A percentile compares a stretch with the other conserved stretches of the same genome.
These are phyloP conservation scores for Fusarium nygamai DNA, from an alignment of 2,329 filamentous ascomycete species.

Conservation along the genomic window DNA sequence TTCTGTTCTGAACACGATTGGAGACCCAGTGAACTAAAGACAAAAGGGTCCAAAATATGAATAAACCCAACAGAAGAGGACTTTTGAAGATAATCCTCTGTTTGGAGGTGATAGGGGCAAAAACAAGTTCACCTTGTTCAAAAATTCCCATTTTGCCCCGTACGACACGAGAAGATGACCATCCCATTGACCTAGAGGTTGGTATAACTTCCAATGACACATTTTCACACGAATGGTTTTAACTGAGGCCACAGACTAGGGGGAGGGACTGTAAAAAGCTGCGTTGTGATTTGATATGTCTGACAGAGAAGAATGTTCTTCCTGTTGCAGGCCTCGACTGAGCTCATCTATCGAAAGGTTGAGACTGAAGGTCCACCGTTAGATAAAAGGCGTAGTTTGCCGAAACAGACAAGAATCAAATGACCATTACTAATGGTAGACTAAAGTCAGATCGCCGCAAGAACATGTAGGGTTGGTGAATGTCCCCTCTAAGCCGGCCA, in stretches of 20 bases:
- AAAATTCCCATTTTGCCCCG: neutral
- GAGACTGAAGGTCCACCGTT: neutral
- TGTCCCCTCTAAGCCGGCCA: neutral
- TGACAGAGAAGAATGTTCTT: neutral
- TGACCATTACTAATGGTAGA: neutral
- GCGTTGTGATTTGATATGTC: neutral
- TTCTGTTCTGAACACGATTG: rapidly evolving
- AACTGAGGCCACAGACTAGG: rapidly evolving
- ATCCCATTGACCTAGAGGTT: neutral
- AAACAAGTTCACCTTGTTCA: neutral
- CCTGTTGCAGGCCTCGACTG: neutral
- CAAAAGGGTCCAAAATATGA: too few relatives aligned
- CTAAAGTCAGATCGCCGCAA: neutral
- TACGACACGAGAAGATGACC: too few relatives aligned
- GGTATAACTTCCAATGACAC: rapidly evolving
- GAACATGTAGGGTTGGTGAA: neutral
- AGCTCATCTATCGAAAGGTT: neutral
- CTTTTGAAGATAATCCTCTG: too few relatives aligned
- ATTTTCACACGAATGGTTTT: rapidly evolving
- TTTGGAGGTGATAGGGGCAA: too few relatives aligned
- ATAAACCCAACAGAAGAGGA: neutral
- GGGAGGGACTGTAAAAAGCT: rapidly evolving
- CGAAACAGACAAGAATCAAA: too few relatives aligned
- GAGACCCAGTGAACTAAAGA: rapidly evolving
- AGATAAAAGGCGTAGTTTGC: neutral